Conservation (phyloP, 352 stramenopile species). For the Lagenidium giganteum region DNA sequence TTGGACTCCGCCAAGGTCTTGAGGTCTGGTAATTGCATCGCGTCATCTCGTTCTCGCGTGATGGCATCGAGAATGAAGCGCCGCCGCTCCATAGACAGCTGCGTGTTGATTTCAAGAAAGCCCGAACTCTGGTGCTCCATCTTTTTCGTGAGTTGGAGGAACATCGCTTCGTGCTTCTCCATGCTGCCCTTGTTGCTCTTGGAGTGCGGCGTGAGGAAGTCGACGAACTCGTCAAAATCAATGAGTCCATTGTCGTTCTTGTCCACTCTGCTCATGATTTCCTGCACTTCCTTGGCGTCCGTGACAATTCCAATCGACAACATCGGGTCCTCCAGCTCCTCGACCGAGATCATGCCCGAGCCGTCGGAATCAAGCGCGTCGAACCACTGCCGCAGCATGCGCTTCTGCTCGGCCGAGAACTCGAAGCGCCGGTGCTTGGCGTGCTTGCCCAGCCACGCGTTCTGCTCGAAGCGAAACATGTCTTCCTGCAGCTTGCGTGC, state of each 20-base stretch:
- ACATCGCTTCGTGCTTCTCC: conserved; percentile 48
- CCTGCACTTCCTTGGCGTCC: conserved; percentile 39
- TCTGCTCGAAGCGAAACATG: conserved; percentile 37
- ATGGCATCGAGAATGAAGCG: conserved; percentile 58
- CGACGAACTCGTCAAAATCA: conserved; percentile 64
- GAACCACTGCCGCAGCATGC: conserved; percentile 61
- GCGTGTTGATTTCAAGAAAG: conserved; percentile 57
- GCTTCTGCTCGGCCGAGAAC: conserved; percentile 53
- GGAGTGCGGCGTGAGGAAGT: conserved; percentile 47
- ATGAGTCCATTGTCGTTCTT: conserved; percentile 54
- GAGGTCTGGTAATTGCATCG: conserved; percentile 19
- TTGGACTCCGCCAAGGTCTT: too few relatives aligned
- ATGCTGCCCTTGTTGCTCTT: conserved; percentile 28
- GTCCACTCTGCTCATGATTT: conserved; percentile 44
- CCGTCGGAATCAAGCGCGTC: conserved; percentile 47
- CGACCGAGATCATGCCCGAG: conserved; percentile 50
- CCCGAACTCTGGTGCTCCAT: conserved; percentile 65
- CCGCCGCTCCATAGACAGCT: conserved; percentile 56
- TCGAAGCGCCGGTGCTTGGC: conserved; percentile 44
- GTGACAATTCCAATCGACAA: conserved; percentile 23
- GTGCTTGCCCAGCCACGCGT: conserved; percentile 47
- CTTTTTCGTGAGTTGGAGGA: conserved; percentile 55
- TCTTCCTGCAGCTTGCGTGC: conserved; percentile 36
- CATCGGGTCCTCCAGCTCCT: conserved; percentile 49
- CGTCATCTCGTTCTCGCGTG: conserved; percentile 38